Evolutionary conservation across 768 basidiomycete genomes (phyloP).

Genomic region (Auricularia heimuer): DNA sequence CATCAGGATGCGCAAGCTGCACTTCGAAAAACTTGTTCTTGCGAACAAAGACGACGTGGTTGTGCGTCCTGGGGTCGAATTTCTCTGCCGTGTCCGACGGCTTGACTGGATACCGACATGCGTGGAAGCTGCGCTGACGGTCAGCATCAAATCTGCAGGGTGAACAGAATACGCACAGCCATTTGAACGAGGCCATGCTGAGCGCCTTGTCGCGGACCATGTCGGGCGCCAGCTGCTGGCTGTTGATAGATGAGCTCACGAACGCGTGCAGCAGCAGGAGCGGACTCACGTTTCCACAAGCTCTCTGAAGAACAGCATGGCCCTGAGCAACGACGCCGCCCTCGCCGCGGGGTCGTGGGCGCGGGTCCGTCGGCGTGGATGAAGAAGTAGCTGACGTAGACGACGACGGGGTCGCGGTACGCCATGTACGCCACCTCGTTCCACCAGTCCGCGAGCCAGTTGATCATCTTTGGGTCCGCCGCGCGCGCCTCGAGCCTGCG

Average conservation of each 20-base stretch:
- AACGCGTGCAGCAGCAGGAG: background rate
- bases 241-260: constrained; percentile 16
- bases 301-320: constrained; percentile 74
- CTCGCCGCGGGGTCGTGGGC: constrained; percentile 47
- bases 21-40: constrained; percentile 90
- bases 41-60: constrained; percentile 84
- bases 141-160: background rate
- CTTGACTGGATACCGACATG: constrained; percentile 76
- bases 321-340: constrained; percentile 77
- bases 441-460: constrained; percentile 99
- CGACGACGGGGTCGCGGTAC: constrained; percentile 82
- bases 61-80: constrained; percentile 62
- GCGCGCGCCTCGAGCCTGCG: constrained; percentile 68
- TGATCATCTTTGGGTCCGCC: constrained; percentile 42
- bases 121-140: constrained; percentile 62
- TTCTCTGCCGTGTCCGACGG: constrained; percentile 77
- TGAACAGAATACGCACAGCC: constrained; percentile 46
- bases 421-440: constrained; percentile 86
- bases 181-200: constrained; percentile 91
- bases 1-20: constrained; percentile 50
- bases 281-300: constrained; percentile 65
- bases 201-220: constrained; percentile 68
- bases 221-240: constrained; percentile 79
- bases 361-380: constrained; percentile 64
- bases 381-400: constrained; percentile 93